Conservation (phyloP, 148 eudicot species). For the Heliosperma pusillum region DNA sequence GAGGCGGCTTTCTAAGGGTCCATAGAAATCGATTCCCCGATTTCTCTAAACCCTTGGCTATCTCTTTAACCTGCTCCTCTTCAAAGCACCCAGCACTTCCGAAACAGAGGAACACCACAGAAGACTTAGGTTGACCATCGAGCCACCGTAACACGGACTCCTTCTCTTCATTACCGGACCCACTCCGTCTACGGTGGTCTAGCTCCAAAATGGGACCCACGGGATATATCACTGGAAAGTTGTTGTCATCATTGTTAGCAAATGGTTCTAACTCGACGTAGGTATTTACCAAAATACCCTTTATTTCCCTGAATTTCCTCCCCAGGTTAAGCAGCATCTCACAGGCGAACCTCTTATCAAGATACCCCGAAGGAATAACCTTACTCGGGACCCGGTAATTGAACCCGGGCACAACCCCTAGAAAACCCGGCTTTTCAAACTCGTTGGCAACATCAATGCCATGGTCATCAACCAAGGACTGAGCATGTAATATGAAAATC, state of each 20-base stretch:
- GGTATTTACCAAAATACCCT: slow-evolving; percentile 17
- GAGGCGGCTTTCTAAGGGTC: slow-evolving; percentile 23
- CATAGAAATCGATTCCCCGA: slow-evolving; percentile 38
- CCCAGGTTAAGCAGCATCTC: slow-evolving; percentile 28
- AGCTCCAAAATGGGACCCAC: slow-evolving; percentile 47
- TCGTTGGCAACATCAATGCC: slow-evolving; percentile 11
- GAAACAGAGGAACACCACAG: slow-evolving; percentile 55
- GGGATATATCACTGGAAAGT: slow-evolving; percentile 35
- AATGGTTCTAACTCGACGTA: slow-evolving; percentile 31
- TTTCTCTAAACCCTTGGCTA: slow-evolving; percentile 43
- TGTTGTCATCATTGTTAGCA: background rate
- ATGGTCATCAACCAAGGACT: background rate
- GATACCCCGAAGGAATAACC: slow-evolving; percentile 22
- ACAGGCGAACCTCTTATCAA: slow-evolving; percentile 2
- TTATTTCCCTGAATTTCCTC: slow-evolving; percentile 19
- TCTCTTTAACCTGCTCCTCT: slow-evolving; percentile 39
- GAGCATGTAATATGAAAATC: background rate
- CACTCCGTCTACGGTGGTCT: background rate
- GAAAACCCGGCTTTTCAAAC: slow-evolving; percentile 16
- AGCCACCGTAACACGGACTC: slow-evolving; percentile 40
- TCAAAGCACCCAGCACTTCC: slow-evolving; percentile 47
- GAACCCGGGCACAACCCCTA: slow-evolving; percentile 28
- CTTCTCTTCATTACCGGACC: background rate
- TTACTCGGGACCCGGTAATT: slow-evolving; percentile 20
- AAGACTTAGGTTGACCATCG: slow-evolving; percentile 39